Base-by-base conservation (phyloP, 768 basidiomycete species). In the Kwoniella botswanensis region DNA sequence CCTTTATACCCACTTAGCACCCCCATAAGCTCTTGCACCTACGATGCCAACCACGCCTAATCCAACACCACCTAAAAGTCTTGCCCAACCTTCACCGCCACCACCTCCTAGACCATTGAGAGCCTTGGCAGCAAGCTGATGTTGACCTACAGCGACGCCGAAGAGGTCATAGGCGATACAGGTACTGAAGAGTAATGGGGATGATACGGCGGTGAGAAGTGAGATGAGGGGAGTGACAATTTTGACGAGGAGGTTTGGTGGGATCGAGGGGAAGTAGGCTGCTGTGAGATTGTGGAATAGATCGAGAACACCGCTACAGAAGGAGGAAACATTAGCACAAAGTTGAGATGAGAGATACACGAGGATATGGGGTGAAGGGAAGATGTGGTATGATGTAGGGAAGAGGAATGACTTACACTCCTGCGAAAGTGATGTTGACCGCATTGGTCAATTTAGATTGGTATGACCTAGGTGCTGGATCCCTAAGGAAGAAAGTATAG, bases 381-480 rank as follows among this genome's bases (percentile, higher is more conserved):
- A 35, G 35, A 35, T 5, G 35, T 35, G 44, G 10, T 24, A 26
- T 26, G 63, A 53, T 18, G 46, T 43, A 46, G 21, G 26, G 50
- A 22, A 22, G 26, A 29, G 53, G 1, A 44, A 55, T 56, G 18
- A 76, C 76, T 72, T 67, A 79, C 73, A 82, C 72, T 26, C 81
- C 81, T 13, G 81, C 79, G 67, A 82, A 82, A 22, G 79, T 81
- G 70, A 79, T 76, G 24, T 73, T 76, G 53, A 78, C 66, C 24
- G 74, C 67, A 67, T 79, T 81, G 67, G 80, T 81, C 62, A 80
- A 64, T 64, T 77, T 73, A 29, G 76, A 63, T 57, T 82, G 77
- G 55, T 78, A 79, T 11, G 74, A 79, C 3, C 58, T 72, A 4
- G 80, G 78, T 4, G 54, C 26, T 11, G 53, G 57, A 53, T 79